Evolutionary conservation across 352 stramenopile genomes (phyloP).

Genomic region (Phytophthora cryptogea): DNA sequence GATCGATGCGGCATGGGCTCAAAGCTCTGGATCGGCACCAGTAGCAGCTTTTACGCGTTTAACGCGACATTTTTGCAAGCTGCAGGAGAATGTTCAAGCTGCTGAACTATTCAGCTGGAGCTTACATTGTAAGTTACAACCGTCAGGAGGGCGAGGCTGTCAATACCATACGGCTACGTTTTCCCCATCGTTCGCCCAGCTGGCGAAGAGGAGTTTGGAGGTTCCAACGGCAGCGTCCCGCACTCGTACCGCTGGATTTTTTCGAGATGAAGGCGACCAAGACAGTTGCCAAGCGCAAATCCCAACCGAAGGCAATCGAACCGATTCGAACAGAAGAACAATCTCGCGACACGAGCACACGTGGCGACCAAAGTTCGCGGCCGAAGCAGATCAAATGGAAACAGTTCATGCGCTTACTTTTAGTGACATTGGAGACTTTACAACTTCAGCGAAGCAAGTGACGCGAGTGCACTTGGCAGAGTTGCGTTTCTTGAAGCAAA

Average conservation of each 20-base stretch:
- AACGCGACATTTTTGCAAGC: constrained; percentile 23
- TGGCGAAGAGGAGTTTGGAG: constrained; percentile 1
- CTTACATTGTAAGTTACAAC: constrained; percentile 4
- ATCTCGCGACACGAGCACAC: constrained; percentile 9
- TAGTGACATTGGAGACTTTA: background rate
- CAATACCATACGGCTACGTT: constrained; percentile 10
- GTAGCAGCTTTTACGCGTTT: constrained; percentile 3
- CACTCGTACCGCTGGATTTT: constrained; percentile 24
- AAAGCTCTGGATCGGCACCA: background rate
- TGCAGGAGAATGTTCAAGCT: constrained; percentile 16
- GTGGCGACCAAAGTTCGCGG: constrained; percentile 2
- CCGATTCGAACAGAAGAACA: constrained; percentile 22
- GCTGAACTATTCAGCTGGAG: background rate
- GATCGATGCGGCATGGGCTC: background rate
- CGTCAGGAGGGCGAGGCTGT: constrained; percentile 14
- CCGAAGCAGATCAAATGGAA: background rate
- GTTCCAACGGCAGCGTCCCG: background rate
- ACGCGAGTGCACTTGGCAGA: background rate
- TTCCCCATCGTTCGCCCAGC: constrained; percentile 5
- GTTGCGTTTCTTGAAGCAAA: too few species aligned
- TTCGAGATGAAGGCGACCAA: background rate
- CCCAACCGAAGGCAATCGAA: constrained; percentile 17
- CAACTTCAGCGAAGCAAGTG: background rate
- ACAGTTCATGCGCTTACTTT: too few species aligned
- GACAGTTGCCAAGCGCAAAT: constrained; percentile 2